Evolutionary conservation across 2,329 filamentous ascomycete species (phyloP).

Genomic region (Penicillium vulpinum): DNA sequence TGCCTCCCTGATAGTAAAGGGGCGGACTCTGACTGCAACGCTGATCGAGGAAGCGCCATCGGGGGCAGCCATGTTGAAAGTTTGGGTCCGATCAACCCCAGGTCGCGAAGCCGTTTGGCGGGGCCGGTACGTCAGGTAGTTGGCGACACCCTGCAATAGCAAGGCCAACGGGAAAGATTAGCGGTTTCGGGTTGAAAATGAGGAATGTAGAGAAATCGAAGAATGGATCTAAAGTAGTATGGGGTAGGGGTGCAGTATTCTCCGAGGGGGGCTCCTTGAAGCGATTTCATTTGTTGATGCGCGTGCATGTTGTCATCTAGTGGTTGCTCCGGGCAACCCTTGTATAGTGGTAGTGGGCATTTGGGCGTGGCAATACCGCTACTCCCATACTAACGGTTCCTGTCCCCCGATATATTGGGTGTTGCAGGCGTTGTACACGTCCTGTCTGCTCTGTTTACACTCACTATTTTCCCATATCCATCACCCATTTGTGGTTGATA

Average conservation of each 20-base stretch:
- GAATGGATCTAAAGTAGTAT: constrained; percentile 31
- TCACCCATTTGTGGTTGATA: not conserved
- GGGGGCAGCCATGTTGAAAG: constrained; percentile 41
- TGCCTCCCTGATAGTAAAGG: constrained; percentile 83
- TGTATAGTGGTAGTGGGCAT: constrained; percentile 19
- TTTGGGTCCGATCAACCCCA: constrained; percentile 18
- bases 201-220: constrained; percentile 19
- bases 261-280: constrained; percentile 24
- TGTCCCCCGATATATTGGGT: not conserved
- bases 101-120: constrained; percentile 16
- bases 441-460: not conserved
- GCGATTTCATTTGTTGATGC: constrained; percentile 32
- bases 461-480: not conserved
- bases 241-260: constrained; percentile 29
- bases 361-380: constrained; percentile 4
- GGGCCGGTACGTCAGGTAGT: constrained; percentile 24
- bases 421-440: constrained; percentile 9
- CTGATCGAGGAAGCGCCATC: constrained; percentile 53
- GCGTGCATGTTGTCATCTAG: constrained; percentile 25
- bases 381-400: not conserved
- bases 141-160: constrained; percentile 19
- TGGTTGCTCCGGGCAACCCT: constrained; percentile 38
- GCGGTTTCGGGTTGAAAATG: constrained; percentile 14
- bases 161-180: constrained; percentile 20
- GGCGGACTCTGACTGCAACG: constrained; percentile 61